Conservation (phyloP, 1,284 basidiomycete genomes). For the Apiotrichum gracile region DNA sequence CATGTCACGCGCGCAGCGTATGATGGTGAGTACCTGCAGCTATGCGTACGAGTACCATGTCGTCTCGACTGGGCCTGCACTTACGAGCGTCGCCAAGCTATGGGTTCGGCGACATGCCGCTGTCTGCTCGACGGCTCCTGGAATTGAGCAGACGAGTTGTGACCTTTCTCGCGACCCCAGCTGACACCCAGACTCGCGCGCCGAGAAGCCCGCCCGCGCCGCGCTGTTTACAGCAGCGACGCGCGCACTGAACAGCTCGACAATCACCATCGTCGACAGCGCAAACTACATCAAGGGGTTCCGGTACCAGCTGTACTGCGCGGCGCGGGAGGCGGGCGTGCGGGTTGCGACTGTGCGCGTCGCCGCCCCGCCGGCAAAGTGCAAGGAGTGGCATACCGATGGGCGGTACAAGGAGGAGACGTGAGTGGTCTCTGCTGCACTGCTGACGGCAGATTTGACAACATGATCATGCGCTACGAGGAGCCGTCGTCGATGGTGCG, state of each 20-base stretch:
- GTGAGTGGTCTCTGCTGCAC: conserved; percentile 49
- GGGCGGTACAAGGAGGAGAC: conserved; percentile 63
- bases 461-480: conserved; percentile 82
- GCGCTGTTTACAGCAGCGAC: conserved; percentile 81
- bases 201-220: conserved; percentile 84
- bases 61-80: not conserved
- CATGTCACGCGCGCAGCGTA: conserved; percentile 65
- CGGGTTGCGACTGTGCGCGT: conserved; percentile 82
- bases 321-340: conserved; percentile 78
- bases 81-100: no score
- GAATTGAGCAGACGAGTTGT: no score
- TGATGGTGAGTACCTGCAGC: conserved; percentile 55
- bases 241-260: conserved; percentile 64
- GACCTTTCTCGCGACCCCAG: no score
- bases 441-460: conserved; percentile 64
- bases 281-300: conserved; percentile 96
- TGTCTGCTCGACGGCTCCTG: no score
- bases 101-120: no score
- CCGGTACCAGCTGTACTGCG: conserved; percentile 95
- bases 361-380: conserved; percentile 69
- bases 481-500: conserved; percentile 94
- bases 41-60: no score
- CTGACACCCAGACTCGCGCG: conserved; percentile 58
- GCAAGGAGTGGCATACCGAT: conserved; percentile 65
- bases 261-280: conserved; percentile 80